Evolutionary conservation across 805 yeast genomes (phyloP).

Genomic region (Zygosaccharomyces rouxii): DNA sequence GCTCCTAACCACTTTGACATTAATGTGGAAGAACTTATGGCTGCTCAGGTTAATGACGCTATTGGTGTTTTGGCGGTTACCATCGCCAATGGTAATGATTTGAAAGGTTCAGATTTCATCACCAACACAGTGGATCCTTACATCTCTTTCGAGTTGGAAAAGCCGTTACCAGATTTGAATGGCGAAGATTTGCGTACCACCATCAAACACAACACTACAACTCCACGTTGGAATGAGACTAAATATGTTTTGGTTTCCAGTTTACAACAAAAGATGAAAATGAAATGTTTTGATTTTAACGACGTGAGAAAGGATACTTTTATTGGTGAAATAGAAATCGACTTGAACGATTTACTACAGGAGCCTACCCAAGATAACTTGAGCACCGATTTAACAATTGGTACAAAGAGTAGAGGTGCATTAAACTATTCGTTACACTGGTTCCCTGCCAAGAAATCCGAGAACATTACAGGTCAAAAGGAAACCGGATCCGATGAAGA

Average conservation of each 20-base stretch:
- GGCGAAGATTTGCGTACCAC: slow-evolving; percentile 43
- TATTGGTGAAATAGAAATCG: slow-evolving; percentile 48
- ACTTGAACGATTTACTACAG: slow-evolving; percentile 57
- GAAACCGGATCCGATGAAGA: slow-evolving; percentile 13
- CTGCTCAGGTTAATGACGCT: slow-evolving; percentile 60
- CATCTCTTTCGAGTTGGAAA: slow-evolving; percentile 44
- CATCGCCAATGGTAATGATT: slow-evolving; percentile 47
- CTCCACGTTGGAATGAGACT: slow-evolving; percentile 66
- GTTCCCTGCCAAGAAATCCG: slow-evolving; percentile 33
- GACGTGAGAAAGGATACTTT: slow-evolving; percentile 53
- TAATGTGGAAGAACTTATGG: slow-evolving; percentile 68
- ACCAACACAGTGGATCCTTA: slow-evolving; percentile 56
- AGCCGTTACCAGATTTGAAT: slow-evolving; percentile 42
- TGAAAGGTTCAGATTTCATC: slow-evolving; percentile 39
- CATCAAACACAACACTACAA: slow-evolving; percentile 50
- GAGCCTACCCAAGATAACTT: slow-evolving; percentile 33
- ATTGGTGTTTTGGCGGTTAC: slow-evolving; percentile 66
- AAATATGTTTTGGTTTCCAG: slow-evolving; percentile 53
- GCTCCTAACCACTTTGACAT: slow-evolving; percentile 78
- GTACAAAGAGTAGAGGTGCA: slow-evolving; percentile 50
- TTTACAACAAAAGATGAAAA: slow-evolving; percentile 52
- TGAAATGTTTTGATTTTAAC: slow-evolving; percentile 53
- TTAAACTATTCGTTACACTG: slow-evolving; percentile 51
- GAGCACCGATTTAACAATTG: slow-evolving; percentile 34
- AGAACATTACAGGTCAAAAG: slow-evolving; percentile 3